phyloP scores from a whole-genome alignment of 2,329 filamentous ascomycete genomes.

The Colletotrichum aenigma region DNA sequence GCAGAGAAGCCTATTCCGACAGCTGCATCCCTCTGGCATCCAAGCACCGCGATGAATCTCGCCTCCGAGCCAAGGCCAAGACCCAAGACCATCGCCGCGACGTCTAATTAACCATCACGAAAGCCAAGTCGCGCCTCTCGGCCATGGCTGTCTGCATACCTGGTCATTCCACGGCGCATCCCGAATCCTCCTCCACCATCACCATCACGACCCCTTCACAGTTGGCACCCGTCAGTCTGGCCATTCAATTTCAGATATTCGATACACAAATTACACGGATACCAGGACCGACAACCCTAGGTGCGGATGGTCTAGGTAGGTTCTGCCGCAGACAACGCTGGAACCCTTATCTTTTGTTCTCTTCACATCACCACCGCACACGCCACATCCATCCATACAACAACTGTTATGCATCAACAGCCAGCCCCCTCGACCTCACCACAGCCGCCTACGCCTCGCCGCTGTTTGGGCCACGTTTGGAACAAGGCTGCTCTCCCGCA shows the following conservation, averaged over 20 bases:
- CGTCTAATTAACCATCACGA: background rate
- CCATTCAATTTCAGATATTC: background rate
- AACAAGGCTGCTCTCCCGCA: slow-evolving; percentile 12
- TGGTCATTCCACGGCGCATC: background rate
- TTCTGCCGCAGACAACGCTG: background rate
- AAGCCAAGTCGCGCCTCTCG: slow-evolving; percentile 1
- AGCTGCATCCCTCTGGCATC: background rate
- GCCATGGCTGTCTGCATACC: background rate
- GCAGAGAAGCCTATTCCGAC: slow-evolving; percentile 8
- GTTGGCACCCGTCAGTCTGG: background rate
- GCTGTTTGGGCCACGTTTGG: slow-evolving; percentile 17
- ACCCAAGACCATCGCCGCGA: background rate
- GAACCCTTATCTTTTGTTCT: background rate
- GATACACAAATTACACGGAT: background rate
- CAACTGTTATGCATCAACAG: background rate
- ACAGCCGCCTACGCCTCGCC: background rate
- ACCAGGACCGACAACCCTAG: background rate
- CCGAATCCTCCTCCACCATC: background rate
- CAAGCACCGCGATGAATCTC: background rate
- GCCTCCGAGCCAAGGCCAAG: background rate
- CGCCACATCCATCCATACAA: background rate
- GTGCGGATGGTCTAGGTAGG: background rate
- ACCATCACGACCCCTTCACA: background rate
- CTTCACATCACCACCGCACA: background rate
- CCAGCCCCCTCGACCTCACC: background rate